Percentiles rank a stretch among this genome's conserved stretches.
Conservation (phyloP, 164 flowering plant species). For the Stephania yunnanensis region DNA sequence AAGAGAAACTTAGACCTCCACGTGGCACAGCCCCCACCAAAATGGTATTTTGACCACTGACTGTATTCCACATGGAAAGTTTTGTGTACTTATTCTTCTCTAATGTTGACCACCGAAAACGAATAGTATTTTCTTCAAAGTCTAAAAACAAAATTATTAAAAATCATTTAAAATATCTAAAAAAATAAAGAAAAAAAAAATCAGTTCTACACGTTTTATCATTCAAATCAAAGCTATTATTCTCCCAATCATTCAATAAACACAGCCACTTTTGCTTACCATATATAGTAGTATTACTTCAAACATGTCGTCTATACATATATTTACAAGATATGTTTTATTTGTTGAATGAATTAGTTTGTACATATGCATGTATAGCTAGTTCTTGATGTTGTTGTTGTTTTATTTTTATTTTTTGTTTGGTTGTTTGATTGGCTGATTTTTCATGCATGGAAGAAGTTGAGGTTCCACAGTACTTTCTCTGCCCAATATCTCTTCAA, state of each 20-base stretch:
- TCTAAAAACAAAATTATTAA: no score
- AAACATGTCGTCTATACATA: no score
- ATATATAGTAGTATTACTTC: neutral
- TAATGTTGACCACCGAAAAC: neutral
- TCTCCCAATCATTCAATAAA: neutral
- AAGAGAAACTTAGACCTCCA: no score
- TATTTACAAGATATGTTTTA: no score
- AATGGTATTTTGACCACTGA: neutral
- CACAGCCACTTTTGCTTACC: slow-evolving; percentile 15
- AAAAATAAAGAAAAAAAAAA: no score
- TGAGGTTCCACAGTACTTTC: slow-evolving; percentile 48
- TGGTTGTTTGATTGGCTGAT: neutral
- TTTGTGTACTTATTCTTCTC: neutral
- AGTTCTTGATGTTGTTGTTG: neutral
- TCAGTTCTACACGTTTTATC: no score
- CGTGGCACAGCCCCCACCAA: neutral
- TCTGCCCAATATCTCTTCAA: slow-evolving; percentile 68
- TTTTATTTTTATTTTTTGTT: neutral
- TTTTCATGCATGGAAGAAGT: slow-evolving; percentile 28
- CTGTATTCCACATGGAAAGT: neutral
- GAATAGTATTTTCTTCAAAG: neutral
- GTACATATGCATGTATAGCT: no score
- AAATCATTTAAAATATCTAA: no score
- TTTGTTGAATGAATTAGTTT: no score
- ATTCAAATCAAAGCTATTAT: neutral